phyloP scores from a whole-genome alignment of 1,139 yeast species.

The Nakaseomyces bracarensis region DNA sequence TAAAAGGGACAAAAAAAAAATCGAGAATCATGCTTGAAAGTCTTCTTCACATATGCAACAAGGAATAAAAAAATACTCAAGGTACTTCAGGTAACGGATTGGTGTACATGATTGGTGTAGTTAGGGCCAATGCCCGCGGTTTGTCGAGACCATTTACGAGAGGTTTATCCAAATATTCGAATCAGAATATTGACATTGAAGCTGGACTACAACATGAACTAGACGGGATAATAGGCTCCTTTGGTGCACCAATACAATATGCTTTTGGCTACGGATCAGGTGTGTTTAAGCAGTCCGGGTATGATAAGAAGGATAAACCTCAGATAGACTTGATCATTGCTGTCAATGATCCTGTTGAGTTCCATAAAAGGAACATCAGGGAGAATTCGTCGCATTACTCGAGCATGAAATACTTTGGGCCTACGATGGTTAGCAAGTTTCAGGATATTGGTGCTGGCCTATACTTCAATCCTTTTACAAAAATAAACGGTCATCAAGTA shows the following conservation, averaged over 20 bases:
- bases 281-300: conserved; percentile 74
- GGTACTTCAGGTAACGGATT: too few relatives aligned
- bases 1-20: too few relatives aligned
- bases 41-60: too few relatives aligned
- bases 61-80: background rate
- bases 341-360: conserved; percentile 61
- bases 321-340: conserved; percentile 87
- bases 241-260: conserved; percentile 60
- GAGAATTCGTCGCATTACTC: conserved; percentile 74
- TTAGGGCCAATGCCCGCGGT: background rate
- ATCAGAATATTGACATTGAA: conserved; percentile 48
- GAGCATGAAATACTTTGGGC: conserved; percentile 50
- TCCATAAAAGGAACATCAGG: conserved; percentile 65
- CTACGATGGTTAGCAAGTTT: conserved; percentile 47
- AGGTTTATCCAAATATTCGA: conserved; percentile 22
- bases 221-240: conserved; percentile 44
- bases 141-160: conserved; percentile 36
- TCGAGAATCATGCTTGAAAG: too few relatives aligned
- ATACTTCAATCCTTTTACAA: conserved; percentile 85
- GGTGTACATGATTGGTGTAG: background rate
- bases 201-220: conserved; percentile 41
- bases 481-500: conserved; percentile 52
- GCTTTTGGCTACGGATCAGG: conserved; percentile 96
- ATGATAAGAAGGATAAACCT: conserved; percentile 37
- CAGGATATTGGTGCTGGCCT: conserved; percentile 84